Conservation (phyloP, 345 rosid species). For the Rhizophora mangle region DNA sequence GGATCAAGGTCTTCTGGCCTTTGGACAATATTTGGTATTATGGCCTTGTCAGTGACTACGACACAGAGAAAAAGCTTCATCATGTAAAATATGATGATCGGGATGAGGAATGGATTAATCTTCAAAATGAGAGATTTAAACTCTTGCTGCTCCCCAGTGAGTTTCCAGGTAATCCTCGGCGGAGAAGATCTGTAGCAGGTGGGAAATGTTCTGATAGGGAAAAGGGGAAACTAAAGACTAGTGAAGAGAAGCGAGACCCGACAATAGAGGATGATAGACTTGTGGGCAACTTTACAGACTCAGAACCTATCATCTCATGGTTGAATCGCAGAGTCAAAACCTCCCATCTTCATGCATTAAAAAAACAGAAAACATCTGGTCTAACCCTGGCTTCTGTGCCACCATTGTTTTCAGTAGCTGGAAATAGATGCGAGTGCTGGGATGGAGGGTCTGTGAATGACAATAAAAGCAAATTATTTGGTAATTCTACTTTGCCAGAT, state of each 20-base stretch:
- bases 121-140: constrained; percentile 80
- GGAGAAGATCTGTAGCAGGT: constrained; percentile 40
- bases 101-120: constrained; percentile 93
- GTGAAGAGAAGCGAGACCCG: constrained; percentile 37
- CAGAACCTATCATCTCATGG: constrained; percentile 94
- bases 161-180: constrained; percentile 51
- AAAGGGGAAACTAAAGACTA: constrained; percentile 35
- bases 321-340: constrained; percentile 55
- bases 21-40: constrained; percentile 86
- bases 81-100: constrained; percentile 96
- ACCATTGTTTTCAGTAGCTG: constrained; percentile 22
- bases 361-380: constrained; percentile 49
- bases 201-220: constrained; percentile 32
- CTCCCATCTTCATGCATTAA: constrained; percentile 43
- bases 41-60: constrained; percentile 77
- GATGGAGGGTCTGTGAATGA: constrained; percentile 28
- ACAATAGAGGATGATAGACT: constrained; percentile 49
- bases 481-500: constrained; percentile 32
- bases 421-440: constrained; percentile 24
- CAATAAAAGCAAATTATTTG: constrained; percentile 25
- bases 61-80: constrained; percentile 69
- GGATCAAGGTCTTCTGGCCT: constrained; percentile 93
- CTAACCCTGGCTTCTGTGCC: constrained; percentile 15
- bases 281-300: constrained; percentile 55
- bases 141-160: constrained; percentile 79